Evolutionary conservation across 192 early-diverging fungal species (phyloP).

Genomic region (Oehlia diaphana): DNA sequence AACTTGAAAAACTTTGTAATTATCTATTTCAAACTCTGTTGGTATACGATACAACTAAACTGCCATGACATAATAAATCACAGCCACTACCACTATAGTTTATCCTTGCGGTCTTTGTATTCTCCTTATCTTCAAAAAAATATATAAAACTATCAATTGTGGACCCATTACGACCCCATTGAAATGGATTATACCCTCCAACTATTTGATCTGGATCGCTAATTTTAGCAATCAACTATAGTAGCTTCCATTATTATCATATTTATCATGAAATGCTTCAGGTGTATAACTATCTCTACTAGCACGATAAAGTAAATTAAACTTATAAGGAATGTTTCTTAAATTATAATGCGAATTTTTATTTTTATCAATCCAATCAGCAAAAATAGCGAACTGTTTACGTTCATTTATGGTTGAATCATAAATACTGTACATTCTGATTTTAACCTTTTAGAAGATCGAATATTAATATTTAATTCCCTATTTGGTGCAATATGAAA

Average conservation of each 20-base stretch:
- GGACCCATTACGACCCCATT: not conserved
- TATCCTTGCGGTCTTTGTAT: too few relatives aligned
- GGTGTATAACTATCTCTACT: not conserved
- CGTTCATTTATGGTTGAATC: not conserved
- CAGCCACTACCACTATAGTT: not conserved
- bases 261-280: not conserved
- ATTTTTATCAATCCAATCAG: not conserved
- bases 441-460: not conserved
- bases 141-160: too few relatives aligned
- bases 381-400: not conserved
- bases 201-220: not conserved
- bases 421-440: not conserved
- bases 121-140: too few relatives aligned
- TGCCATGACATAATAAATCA: too few relatives aligned
- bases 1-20: too few relatives aligned
- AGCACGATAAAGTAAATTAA: not conserved
- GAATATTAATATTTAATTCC: not conserved
- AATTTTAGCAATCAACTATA: not conserved
- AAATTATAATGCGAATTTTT: not conserved
- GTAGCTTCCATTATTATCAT: not conserved
- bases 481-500: too few relatives aligned
- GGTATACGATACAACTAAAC: too few relatives aligned
- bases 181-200: slow-evolving; percentile 3
- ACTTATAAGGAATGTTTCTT: not conserved
- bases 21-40: too few relatives aligned